phyloP scores from a whole-genome alignment of 306 rosid genomes.

The Trichosanthes truncata region DNA sequence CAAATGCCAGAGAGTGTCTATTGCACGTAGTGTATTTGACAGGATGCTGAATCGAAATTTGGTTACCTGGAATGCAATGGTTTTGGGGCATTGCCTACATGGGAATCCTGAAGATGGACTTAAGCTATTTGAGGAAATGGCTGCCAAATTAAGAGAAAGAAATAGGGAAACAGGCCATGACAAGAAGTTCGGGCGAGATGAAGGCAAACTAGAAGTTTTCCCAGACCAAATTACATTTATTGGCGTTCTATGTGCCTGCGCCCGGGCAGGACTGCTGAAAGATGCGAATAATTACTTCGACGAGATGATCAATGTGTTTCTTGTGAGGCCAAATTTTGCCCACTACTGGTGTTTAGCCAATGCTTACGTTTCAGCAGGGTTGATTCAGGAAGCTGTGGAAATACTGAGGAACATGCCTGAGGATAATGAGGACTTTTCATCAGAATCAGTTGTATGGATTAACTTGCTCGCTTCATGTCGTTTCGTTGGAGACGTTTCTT shows the following conservation, averaged over 20 bases:
- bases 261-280: slow-evolving; percentile 42
- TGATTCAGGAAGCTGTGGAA: slow-evolving; percentile 39
- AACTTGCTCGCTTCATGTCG: slow-evolving; percentile 43
- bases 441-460: slow-evolving; percentile 41
- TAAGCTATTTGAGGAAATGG: slow-evolving; percentile 34
- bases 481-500: slow-evolving; percentile 40
- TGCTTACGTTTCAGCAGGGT: slow-evolving; percentile 38
- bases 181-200: slow-evolving; percentile 1
- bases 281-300: slow-evolving; percentile 45
- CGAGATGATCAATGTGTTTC: slow-evolving; percentile 37
- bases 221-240: slow-evolving; percentile 64
- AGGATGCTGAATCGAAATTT: slow-evolving; percentile 35
- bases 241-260: slow-evolving; percentile 66
- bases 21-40: slow-evolving; percentile 32
- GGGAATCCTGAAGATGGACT: slow-evolving; percentile 60
- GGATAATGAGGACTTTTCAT: slow-evolving; percentile 21
- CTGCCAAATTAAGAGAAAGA: slow-evolving; percentile 17
- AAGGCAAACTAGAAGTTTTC: slow-evolving; percentile 14
- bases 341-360: slow-evolving; percentile 79
- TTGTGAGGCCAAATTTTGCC: slow-evolving; percentile 53
- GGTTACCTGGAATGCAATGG: slow-evolving; percentile 60
- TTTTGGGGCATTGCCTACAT: slow-evolving; percentile 60
- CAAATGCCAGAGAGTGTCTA: slow-evolving; percentile 41
- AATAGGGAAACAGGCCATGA: slow-evolving; percentile 10
- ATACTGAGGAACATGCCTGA: slow-evolving; percentile 31